A percentile compares a stretch with the other conserved stretches of the same genome.
Conservation (phyloP, 2,329 filamentous ascomycete genomes). For the Xylariaceae sp. region DNA sequence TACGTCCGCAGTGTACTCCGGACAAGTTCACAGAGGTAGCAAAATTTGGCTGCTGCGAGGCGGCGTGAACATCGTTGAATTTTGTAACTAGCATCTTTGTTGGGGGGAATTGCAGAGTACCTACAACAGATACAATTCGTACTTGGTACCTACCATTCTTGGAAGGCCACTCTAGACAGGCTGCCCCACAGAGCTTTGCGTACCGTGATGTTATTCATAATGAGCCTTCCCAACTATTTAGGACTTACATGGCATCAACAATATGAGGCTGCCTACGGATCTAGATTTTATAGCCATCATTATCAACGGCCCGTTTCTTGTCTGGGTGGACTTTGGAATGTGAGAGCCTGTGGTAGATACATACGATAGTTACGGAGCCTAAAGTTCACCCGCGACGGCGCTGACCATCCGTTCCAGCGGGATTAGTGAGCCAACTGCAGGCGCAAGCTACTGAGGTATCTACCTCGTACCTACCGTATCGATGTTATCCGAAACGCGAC, state of each 20-base stretch:
- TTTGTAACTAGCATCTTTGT: constrained; percentile 32
- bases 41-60: constrained; percentile 9
- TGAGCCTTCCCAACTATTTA: too few species aligned
- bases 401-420: not conserved
- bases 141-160: not conserved
- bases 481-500: not conserved
- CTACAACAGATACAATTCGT: constrained; percentile 22
- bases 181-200: too few species aligned
- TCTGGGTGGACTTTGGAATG: too few species aligned
- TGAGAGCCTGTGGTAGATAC: not conserved
- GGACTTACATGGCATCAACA: too few species aligned
- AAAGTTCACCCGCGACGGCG: not conserved
- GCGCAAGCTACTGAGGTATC: not conserved
- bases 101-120: constrained; percentile 42
- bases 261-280: too few species aligned
- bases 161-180: too few species aligned
- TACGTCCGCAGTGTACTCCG: too few species aligned
- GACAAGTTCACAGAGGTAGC: not conserved
- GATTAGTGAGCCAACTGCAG: not conserved
- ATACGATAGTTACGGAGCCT: not conserved
- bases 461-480: not conserved
- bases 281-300: too few species aligned
- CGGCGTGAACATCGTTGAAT: constrained; percentile 16
- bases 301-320: too few species aligned
- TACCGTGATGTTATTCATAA: too few species aligned